phyloP scores from a whole-genome alignment of 2,329 filamentous ascomycete genomes.

The Cercospora sesami region DNA sequence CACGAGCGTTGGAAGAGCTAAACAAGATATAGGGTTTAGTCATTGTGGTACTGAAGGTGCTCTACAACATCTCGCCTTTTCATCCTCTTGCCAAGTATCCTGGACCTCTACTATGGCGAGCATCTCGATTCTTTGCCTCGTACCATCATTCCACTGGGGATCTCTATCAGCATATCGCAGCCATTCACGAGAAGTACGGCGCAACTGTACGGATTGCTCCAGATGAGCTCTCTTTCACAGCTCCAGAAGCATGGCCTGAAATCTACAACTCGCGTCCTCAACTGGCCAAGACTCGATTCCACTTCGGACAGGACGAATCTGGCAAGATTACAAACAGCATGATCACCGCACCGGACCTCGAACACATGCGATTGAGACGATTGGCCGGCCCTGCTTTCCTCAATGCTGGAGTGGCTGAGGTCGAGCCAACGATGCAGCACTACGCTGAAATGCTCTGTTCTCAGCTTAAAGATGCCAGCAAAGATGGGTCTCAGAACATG shows the following conservation, averaged over 20 bases:
- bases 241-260: slow-evolving; percentile 29
- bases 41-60: slow-evolving; percentile 6
- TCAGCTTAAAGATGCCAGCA: slow-evolving; percentile 22
- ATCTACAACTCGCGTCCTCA: slow-evolving; percentile 34
- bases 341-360: slow-evolving; percentile 28
- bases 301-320: slow-evolving; percentile 20
- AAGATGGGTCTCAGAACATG: slow-evolving; percentile 69
- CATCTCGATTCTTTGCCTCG: slow-evolving; percentile 24
- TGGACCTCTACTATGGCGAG: slow-evolving; percentile 28
- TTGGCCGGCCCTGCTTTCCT: slow-evolving; percentile 27
- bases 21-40: slow-evolving; percentile 1
- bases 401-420: slow-evolving; percentile 27
- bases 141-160: slow-evolving; percentile 29
- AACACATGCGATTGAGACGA: slow-evolving; percentile 25
- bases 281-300: slow-evolving; percentile 24
- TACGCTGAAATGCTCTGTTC: slow-evolving; percentile 26
- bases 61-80: slow-evolving; percentile 32
- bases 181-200: slow-evolving; percentile 32
- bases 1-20: not conserved
- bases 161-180: slow-evolving; percentile 29
- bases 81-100: slow-evolving; percentile 31
- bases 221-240: slow-evolving; percentile 34
- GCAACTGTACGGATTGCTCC: slow-evolving; percentile 34
- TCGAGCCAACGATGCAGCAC: slow-evolving; percentile 29
- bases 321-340: slow-evolving; percentile 23